Base-by-base conservation (phyloP, 1,139 yeast genomes). In the Candida sanyaensis region DNA sequence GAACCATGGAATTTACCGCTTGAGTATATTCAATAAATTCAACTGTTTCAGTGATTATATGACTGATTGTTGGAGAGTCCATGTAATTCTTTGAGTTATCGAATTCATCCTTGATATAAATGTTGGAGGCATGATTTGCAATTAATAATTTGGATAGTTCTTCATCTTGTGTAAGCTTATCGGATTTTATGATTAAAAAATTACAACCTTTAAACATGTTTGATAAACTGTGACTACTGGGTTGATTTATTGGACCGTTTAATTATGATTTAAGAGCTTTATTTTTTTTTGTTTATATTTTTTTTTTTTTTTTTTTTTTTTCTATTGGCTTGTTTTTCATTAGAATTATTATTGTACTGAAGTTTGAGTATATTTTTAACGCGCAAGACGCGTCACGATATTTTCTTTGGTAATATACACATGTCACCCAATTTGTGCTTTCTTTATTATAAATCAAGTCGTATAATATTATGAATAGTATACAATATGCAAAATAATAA, bases 1-100 rank as follows among this genome's bases (percentile, higher is more conserved):
- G 93, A 12, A 88, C 75, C 80, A 87, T 73, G 31, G 78, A 66
- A 17, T 73, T 73, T 41, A 71, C 73, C 2, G 86, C 78, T 12
- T 68, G 63, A 5, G 63, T 62, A 57, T 83, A 86, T 38, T 83
- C 83, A 6, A 79, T 76, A 54, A 86, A 87, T 28, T 79, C 74
- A 3, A 73, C 62, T 5, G 78, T 67, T 31, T 72, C 70, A n/a
- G 89, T 68, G 6, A 88, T 73, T 9, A 88, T 77, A 52, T 84
- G 87, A 13, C 83, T 77, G 54, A 64, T 44, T 17, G 49, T 27
- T 27, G 51, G 48, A 12, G 53, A 51, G 12, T 59, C 61, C 29
- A 71, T 55, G 46, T 58, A 65, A 47, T 70, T 67, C 24, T 46
- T 45, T 4, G 51, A 45, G 41, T 60, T 63, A 42, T 68, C 69